Evolutionary conservation across 345 rosid genomes (phyloP), one percentile per base, ranked within the genome.

Genomic region (Arabidopsis arenosa): DNA sequence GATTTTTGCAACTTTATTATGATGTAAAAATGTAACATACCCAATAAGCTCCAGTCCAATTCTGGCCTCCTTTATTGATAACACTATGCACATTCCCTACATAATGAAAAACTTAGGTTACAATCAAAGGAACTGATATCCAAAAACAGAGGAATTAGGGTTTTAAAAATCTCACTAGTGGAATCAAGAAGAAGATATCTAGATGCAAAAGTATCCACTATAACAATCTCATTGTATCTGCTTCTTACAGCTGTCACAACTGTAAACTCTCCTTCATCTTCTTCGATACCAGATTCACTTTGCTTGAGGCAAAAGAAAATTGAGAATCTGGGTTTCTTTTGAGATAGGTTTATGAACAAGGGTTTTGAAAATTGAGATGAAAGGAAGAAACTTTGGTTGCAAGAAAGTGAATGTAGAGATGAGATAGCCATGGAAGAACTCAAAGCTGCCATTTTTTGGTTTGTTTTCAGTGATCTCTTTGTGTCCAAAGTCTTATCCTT

Each of bases 31-130:
- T 12, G 12, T 59, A n/a, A 62, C 84, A 73, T 86, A 88, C 93
- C 98, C 97, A 91, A 63, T 93, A 91, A 1, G 93, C 84, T 6
- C 76, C 87, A 54, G 90, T 91, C 97, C 98, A 89, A 59, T 81
- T 86, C 18, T 86, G 80, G 4, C 80, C 87, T 51, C 76, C 85
- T 75, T 93, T 93, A 39, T 83, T 70, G 58, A 85, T 52, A 66
- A 89, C 68, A 86, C 97, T 93, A 80, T 93, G 97, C 36, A 87
- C 86, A 83, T 86, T 89, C 80, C 75, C 96, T 88, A 83, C 79
- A 79, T 14, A 66, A 35, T 9, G 2, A 44, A 1, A 49, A 51
- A 51, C 21, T 45, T n/a, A 2, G 18, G 43, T 58, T 54, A 43
- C 13, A 43, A 48, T 9, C 66, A 53, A 14, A 73, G 59, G 57